A percentile compares a stretch with the other conserved stretches of the same genome.
Conservation (phyloP, 352 stramenopile genomes). For the Pilasporangium apinafurcum region DNA sequence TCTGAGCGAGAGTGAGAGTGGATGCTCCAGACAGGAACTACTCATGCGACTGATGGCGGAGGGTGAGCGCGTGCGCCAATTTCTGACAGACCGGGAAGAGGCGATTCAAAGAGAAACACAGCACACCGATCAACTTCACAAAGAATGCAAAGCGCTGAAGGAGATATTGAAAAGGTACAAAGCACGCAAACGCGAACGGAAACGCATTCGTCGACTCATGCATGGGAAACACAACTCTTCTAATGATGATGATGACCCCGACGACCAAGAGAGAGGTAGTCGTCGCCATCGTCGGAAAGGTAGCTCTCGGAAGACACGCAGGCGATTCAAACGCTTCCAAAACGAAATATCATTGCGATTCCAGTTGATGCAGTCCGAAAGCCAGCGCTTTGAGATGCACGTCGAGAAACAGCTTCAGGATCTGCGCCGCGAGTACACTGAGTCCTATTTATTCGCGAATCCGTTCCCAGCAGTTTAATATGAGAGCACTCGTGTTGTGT, state of each 20-base stretch:
- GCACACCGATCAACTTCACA: slow-evolving; percentile 17
- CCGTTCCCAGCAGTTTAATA: slow-evolving; percentile 2
- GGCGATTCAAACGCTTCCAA: slow-evolving; percentile 29
- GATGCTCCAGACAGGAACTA: no score
- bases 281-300: slow-evolving; percentile 7
- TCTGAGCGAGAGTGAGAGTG: slow-evolving; percentile 15
- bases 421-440: slow-evolving; percentile 54
- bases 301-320: slow-evolving; percentile 32
- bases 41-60: slow-evolving; percentile 18
- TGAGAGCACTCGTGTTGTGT: background rate
- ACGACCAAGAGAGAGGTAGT: slow-evolving; percentile 4
- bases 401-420: slow-evolving; percentile 43
- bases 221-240: background rate
- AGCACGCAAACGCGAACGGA: slow-evolving; percentile 18
- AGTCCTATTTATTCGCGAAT: slow-evolving; percentile 58
- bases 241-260: slow-evolving; percentile 2
- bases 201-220: slow-evolving; percentile 20
- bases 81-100: slow-evolving; percentile 25
- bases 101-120: slow-evolving; percentile 18
- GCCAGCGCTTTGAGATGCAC: slow-evolving; percentile 40
- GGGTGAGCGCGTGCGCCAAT: slow-evolving; percentile 25
- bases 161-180: slow-evolving; percentile 28
- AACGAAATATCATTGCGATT: slow-evolving; percentile 44
- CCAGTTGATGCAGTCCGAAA: slow-evolving; percentile 57
- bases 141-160: slow-evolving; percentile 33